Base-by-base conservation (phyloP, 2,329 filamentous ascomycete species). In the Cordyceps sp. region DNA sequence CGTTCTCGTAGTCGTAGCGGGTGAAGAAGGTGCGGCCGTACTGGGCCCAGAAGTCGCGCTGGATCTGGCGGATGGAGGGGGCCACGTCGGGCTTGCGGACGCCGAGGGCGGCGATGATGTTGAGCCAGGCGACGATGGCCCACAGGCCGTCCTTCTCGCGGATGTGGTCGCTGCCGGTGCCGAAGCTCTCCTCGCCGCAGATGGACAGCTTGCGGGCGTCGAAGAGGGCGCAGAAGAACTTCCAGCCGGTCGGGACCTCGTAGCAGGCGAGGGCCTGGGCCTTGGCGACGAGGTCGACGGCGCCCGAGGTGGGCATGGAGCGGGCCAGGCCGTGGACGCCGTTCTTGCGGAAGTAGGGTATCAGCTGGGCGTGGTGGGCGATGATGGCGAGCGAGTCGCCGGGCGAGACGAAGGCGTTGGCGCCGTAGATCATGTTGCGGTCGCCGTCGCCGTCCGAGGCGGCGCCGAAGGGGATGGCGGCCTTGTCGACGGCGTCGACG, bases 361-460 rank as follows among this genome's bases (percentile, higher is more conserved):
- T 98, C 37, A 93, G 73, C 47, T 93, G 73, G 44, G 90, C 85
- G 55, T 98, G 79, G 66, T 98, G 90, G 30, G 90, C 85, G 50
- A 98, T 98, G 54, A 98, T 98, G 50, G 90, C 90, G 48, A 98
- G 67, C 49, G 84, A 93, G 66, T 98, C 90, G 51, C 90, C 90
- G 7, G 90, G 90, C 7, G 88, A 96, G 39, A 98, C 90, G 51
- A 98, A 98, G 28, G 80, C 76, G 49, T 92, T 88, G 43, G 88
- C 86, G 40, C 90, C 90, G 61, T 98, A 98, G 52, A 98, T 98
- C 90, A 98, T 98, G 74, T 98, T 98, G 46, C 90, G 82, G 66
- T 98, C 90, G 48, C 90, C 90, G 48, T 98, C 90, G 45, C 90
- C 90, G 45, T 98, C 90, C 41, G 83, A 93, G 30, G 90, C 90